Evolutionary conservation across 495 filamentous ascomycete species (phyloP), one percentile per base, ranked within the genome.

Genomic region (Annulohypoxylon stygium): DNA sequence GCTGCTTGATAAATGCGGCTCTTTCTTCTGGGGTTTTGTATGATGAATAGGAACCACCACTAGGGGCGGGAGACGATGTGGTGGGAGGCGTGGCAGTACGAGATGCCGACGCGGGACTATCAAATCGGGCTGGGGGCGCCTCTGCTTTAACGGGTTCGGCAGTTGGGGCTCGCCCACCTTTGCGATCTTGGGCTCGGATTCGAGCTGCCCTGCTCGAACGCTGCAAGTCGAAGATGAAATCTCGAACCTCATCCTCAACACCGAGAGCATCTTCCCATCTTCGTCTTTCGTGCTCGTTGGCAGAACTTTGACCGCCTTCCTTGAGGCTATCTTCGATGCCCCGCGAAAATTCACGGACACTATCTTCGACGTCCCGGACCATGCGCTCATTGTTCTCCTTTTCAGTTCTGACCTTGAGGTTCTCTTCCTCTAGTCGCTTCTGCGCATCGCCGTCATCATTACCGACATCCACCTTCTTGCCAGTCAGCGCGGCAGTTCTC

Each of bases 201-300:
- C 89, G 88, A 26, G 93, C 86, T 65, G 92, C 88, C 66, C 94
- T 88, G 73, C 92, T 93, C 59, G 90, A 92, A 57, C 96, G 89
- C 77, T 97, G 93, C 36, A 99, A 81, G 71, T 98, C 97, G 75
- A 94, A 98, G 76, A 99, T 98, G 82, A 99, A 98, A 74, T 98
- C 96, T 73, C 93, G 92, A 67, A 97, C 92, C 68, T 96, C 93
- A 75, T 98, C 95, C 74, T 99, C 97, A 61, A 99, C 97, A 33
- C 97, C 97, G 39, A 98, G 84, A 39, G 90, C 97, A 83, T 99
- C 97, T 76, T 98, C 95, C 97, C 97, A 99, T 65, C 96, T 90
- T 65, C 96, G 88, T 73, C 86, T 89, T 84, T 99, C 97, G 79
- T 98, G 96, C 78, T 98, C 93, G 20, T 84, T 83, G 9, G 84